Conservation (phyloP, 129 eudicot species). For the Heracleum sosnowskyi region DNA sequence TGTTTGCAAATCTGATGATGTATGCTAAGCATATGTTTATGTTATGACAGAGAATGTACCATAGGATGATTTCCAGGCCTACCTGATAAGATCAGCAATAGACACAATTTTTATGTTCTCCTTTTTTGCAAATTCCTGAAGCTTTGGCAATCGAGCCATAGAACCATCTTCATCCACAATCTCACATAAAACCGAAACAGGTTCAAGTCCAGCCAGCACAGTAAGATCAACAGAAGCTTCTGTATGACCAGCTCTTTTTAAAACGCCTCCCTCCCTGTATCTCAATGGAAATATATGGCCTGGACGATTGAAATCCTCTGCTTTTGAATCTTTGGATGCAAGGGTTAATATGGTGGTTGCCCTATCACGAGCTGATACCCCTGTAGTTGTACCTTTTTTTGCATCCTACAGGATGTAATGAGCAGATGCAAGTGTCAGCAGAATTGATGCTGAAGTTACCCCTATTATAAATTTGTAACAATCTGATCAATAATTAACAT, state of each 20-base stretch:
- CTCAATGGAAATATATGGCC: slow-evolving; percentile 90
- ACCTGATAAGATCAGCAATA: slow-evolving; percentile 72
- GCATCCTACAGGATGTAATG: slow-evolving; percentile 42
- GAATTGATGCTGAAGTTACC: background rate
- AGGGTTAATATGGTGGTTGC: slow-evolving; percentile 48
- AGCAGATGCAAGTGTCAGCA: background rate
- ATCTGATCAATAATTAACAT: background rate
- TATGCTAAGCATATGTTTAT: background rate
- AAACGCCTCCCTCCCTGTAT: slow-evolving; percentile 90
- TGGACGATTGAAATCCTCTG: slow-evolving; percentile 87
- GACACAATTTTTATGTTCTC: slow-evolving; percentile 51
- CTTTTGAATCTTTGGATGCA: slow-evolving; percentile 72
- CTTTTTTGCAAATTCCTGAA: slow-evolving; percentile 34
- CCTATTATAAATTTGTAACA: background rate
- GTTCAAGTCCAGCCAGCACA: slow-evolving; percentile 72
- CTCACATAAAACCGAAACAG: slow-evolving; percentile 81
- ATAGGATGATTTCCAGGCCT: background rate
- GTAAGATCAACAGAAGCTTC: slow-evolving; percentile 94
- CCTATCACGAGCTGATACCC: slow-evolving; percentile 71
- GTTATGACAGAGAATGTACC: background rate
- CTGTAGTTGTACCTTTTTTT: slow-evolving; percentile 68
- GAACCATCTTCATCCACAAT: slow-evolving; percentile 99
- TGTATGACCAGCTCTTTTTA: slow-evolving; percentile 94
- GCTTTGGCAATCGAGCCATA: slow-evolving; percentile 88
- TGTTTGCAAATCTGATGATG: background rate